Conservation (phyloP, 1,284 basidiomycete species). For the Ustilago crameri region DNA sequence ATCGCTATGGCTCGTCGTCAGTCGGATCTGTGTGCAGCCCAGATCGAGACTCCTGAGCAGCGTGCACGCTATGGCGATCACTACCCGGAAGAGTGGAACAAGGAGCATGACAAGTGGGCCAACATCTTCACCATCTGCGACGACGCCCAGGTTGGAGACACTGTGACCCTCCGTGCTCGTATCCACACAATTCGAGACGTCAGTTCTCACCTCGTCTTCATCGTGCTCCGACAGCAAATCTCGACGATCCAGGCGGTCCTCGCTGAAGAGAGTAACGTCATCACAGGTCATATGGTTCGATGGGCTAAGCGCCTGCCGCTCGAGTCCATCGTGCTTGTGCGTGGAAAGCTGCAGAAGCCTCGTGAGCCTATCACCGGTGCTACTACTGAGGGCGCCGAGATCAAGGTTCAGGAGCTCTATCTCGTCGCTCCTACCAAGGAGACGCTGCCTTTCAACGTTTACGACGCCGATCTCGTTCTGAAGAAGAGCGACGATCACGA, state of each 20-base stretch:
- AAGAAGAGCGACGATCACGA: slow-evolving; percentile 49
- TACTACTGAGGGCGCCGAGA: slow-evolving; percentile 54
- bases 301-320: slow-evolving; percentile 60
- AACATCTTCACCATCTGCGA: slow-evolving; percentile 35
- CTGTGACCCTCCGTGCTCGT: slow-evolving; percentile 52
- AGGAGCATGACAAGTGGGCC: slow-evolving; percentile 34
- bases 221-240: slow-evolving; percentile 61
- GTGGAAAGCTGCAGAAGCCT: slow-evolving; percentile 55
- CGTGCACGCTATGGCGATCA: slow-evolving; percentile 52
- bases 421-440: slow-evolving; percentile 52
- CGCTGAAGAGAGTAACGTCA: slow-evolving; percentile 38
- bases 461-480: slow-evolving; percentile 58
- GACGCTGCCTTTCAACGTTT: slow-evolving; percentile 62
- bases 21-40: slow-evolving; percentile 49
- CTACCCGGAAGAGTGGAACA: slow-evolving; percentile 40
- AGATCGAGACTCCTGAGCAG: slow-evolving; percentile 57
- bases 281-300: slow-evolving; percentile 61
- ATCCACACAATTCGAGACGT: slow-evolving; percentile 62
- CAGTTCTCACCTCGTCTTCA: slow-evolving; percentile 59
- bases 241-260: slow-evolving; percentile 62
- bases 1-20: slow-evolving; percentile 43
- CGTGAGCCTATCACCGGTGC: slow-evolving; percentile 57
- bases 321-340: slow-evolving; percentile 61
- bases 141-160: slow-evolving; percentile 40
- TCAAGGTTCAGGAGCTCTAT: slow-evolving; percentile 57